Evolutionary conservation across 208 protist genomes (phyloP).

Genomic region (Leishmania mexicana): DNA sequence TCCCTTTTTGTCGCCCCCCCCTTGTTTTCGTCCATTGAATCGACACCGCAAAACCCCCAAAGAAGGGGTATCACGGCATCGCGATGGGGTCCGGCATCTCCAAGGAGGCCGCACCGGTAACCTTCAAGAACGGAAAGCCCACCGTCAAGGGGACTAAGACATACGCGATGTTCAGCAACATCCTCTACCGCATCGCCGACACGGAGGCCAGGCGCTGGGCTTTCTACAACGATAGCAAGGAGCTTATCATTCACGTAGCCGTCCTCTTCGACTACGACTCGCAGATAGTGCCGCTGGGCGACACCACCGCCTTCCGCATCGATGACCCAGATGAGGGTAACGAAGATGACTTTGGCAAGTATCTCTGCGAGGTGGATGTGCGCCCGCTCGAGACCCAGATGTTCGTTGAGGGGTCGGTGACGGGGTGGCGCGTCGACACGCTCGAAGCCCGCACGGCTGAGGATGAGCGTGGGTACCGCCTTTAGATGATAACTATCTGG

Average conservation of each 20-base stretch:
- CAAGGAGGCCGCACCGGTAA: constrained; percentile 18
- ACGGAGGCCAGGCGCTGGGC: constrained; percentile 54
- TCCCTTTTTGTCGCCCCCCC: background rate
- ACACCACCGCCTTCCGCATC: constrained; percentile 72
- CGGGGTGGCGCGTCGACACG: constrained; percentile 79
- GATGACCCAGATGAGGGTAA: constrained; percentile 76
- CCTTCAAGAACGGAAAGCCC: constrained; percentile 68
- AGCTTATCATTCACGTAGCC: constrained; percentile 76
- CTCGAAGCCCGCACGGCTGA: constrained; percentile 66
- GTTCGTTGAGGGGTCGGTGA: constrained; percentile 75
- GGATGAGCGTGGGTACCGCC: constrained; percentile 65
- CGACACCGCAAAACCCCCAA: background rate
- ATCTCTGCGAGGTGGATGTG: constrained; percentile 78
- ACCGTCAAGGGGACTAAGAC: constrained; percentile 45
- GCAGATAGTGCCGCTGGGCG: constrained; percentile 71
- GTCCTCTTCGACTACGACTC: constrained; percentile 87
- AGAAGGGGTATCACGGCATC: too few relatives aligned
- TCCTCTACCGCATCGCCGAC: constrained; percentile 73
- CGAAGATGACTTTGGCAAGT: constrained; percentile 81
- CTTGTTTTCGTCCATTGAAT: background rate
- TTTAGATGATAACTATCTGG: constrained; percentile 31
- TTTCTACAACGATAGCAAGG: constrained; percentile 83
- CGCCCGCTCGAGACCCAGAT: constrained; percentile 65
- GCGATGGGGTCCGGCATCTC: constrained; percentile 44
- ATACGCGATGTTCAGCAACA: constrained; percentile 77